Evolutionary conservation across 1,284 basidiomycete species (phyloP), one percentile per base, ranked within the genome.

Genomic region (Ustilago shanxiensis): DNA sequence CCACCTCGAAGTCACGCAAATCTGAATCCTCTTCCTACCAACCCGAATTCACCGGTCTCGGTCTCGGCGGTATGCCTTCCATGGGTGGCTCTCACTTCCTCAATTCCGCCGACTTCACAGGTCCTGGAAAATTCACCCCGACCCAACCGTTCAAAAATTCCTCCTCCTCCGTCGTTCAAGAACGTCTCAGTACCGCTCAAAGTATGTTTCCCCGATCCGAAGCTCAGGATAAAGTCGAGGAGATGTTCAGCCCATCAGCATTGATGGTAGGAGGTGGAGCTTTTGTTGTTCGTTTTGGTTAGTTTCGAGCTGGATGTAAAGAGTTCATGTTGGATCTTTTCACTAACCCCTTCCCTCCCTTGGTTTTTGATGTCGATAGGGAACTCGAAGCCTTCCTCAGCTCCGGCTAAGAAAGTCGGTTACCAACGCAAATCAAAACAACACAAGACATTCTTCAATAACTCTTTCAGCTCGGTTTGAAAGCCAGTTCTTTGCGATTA

Each of bases 401-500:
- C n/a, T n/a, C n/a, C n/a, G n/a, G n/a, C n/a, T n/a, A n/a, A n/a
- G n/a, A n/a, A n/a, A n/a, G n/a, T n/a, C n/a, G n/a, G n/a, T n/a
- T 28, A 29, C 29, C 58, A 60, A 45, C 45, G 62, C 18, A 59
- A 69, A 39, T 22, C 35, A 13, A 69, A 69, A 44, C 59, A 62
- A 56, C 66, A 64, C 31, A 74, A 74, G 50, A 37, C 62, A 29
- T 74, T 74, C 45, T 74, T 74, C 59, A 69, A 74, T 62, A 68
- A 69, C 55, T 16, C 72, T 10, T 74, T 74, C 31, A 26, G 49
- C 54, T 55, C 55, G 35, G 69, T 62, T 24, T 74, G 45, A 68
- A n/a, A n/a, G n/a, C n/a, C n/a, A n/a, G n/a, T n/a, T n/a, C 22
- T 16, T 9, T 16, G 13, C 14, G 35, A 31, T n/a, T n/a, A n/a